These are phyloP conservation scores for Lolium multiflorum DNA, from an alignment of 176 grass and related monocot genomes.

Conservation along the genomic window DNA sequence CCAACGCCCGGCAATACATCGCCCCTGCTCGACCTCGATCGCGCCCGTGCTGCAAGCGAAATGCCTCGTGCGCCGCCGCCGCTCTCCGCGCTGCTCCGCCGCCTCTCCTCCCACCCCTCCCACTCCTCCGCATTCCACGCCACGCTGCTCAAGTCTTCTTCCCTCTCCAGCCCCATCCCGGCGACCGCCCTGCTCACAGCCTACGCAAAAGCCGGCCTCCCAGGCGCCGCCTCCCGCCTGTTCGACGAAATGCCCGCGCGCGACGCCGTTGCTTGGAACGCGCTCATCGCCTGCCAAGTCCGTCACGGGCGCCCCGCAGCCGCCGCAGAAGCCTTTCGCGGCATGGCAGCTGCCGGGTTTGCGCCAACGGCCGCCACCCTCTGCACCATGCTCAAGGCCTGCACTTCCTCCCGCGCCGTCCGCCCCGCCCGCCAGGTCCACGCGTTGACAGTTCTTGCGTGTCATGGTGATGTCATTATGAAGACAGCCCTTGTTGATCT, in stretches of 20 bases:
- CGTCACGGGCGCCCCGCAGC: conserved; percentile 38
- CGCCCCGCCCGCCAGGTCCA: conserved; percentile 60
- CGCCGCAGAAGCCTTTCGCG: conserved; percentile 35
- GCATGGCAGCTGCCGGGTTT: conserved; percentile 38
- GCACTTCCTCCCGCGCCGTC: conserved; percentile 34
- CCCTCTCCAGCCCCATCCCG: conserved; percentile 41
- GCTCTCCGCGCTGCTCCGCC: conserved; percentile 36
- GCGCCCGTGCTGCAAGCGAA: too few relatives aligned
- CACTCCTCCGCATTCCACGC: conserved; percentile 1
- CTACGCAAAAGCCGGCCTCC: conserved; percentile 44
- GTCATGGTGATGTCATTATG: conserved; percentile 46
- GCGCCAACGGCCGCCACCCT: conserved; percentile 50
- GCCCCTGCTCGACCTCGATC: too few relatives aligned
- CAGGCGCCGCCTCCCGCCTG: conserved; percentile 44
- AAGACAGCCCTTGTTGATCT: conserved; percentile 2
- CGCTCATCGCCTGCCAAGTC: conserved; percentile 56
- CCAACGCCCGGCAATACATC: too few relatives aligned
- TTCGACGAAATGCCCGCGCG: conserved; percentile 69
- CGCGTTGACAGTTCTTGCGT: conserved; percentile 35
- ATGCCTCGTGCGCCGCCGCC: not conserved
- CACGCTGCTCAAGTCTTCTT: conserved; percentile 50
- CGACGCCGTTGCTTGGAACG: conserved; percentile 70
- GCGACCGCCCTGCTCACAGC: conserved; percentile 61
- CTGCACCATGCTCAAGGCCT: conserved; percentile 64
- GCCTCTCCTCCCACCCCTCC: conserved; percentile 34